These are phyloP conservation scores for Claviceps maximensis DNA, from an alignment of 2,329 filamentous ascomycete species.

Conservation along the genomic window DNA sequence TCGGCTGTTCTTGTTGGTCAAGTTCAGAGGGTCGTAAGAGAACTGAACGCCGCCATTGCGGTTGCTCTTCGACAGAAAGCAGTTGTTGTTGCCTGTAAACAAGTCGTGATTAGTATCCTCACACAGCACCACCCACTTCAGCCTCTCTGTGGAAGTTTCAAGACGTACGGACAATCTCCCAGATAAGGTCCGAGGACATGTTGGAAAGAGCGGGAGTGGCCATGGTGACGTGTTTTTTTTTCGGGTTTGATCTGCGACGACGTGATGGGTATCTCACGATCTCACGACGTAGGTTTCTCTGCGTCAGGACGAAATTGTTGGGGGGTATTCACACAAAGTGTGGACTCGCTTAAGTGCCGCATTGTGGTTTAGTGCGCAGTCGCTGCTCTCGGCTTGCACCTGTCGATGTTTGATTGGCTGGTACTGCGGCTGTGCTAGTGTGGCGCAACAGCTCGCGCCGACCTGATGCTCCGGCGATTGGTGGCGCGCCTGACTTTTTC, in stretches of 20 bases:
- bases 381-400: conserved; percentile 6
- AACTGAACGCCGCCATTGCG: conserved; percentile 69
- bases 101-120: not conserved
- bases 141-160: not conserved
- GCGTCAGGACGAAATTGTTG: conserved; percentile 13
- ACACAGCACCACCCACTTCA: not conserved
- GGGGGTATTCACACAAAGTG: conserved; percentile 18
- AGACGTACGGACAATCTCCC: conserved; percentile 91
- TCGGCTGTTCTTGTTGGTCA: conserved; percentile 80
- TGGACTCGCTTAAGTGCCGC: conserved; percentile 27
- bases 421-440: not conserved
- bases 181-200: conserved; percentile 83
- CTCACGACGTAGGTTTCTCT: conserved; percentile 8
- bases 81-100: conserved; percentile 63
- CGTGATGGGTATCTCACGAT: conserved; percentile 10
- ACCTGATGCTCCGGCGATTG: not conserved
- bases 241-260: conserved; percentile 17
- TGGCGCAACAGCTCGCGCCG: not conserved
- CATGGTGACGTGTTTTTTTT: conserved; percentile 40
- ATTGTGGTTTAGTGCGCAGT: conserved; percentile 16
- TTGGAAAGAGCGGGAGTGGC: conserved; percentile 47
- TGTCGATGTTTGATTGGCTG: conserved; percentile 8
- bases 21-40: conserved; percentile 88
- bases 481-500: not conserved
- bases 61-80: conserved; percentile 85